Evolutionary conservation across 495 filamentous ascomycete genomes (phyloP).

Genomic region (Chaetomium fimeti): DNA sequence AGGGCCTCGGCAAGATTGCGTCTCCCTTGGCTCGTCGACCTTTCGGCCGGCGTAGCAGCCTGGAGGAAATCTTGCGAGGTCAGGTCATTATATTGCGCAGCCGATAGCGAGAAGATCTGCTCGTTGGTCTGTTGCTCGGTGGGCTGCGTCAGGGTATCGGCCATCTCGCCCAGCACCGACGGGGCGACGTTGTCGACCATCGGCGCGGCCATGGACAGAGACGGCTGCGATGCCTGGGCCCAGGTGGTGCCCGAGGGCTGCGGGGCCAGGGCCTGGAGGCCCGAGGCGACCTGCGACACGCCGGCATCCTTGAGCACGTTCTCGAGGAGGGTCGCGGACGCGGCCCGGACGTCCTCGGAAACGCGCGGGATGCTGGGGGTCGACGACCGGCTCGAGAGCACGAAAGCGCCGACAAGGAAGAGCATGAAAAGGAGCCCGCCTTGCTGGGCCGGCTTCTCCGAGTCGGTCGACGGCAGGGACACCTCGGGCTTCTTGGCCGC

Average conservation of each 20-base stretch:
- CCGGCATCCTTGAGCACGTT: slow-evolving; percentile 82
- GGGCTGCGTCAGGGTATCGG: slow-evolving; percentile 69
- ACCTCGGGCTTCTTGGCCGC: slow-evolving; percentile 52
- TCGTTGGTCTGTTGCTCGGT: slow-evolving; percentile 85
- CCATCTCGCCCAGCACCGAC: slow-evolving; percentile 71
- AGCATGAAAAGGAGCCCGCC: slow-evolving; percentile 74
- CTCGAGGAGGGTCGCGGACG: slow-evolving; percentile 84
- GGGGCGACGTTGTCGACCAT: slow-evolving; percentile 55
- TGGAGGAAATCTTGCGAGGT: slow-evolving; percentile 67
- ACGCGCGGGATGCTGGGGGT: slow-evolving; percentile 74
- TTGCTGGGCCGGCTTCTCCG: slow-evolving; percentile 62
- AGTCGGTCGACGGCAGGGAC: slow-evolving; percentile 47
- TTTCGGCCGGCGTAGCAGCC: slow-evolving; percentile 42
- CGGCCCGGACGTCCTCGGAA: slow-evolving; percentile 88
- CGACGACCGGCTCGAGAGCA: slow-evolving; percentile 76
- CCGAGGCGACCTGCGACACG: slow-evolving; percentile 50
- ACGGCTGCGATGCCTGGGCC: slow-evolving; percentile 37
- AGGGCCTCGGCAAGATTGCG: slow-evolving; percentile 81
- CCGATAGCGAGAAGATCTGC: slow-evolving; percentile 79
- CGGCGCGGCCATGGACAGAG: slow-evolving; percentile 53
- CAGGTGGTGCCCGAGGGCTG: slow-evolving; percentile 53
- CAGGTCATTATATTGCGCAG: slow-evolving; percentile 86
- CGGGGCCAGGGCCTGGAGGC: slow-evolving; percentile 49
- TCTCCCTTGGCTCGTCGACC: slow-evolving; percentile 55
- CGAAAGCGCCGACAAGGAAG: slow-evolving; percentile 93